Base-by-base conservation (phyloP, 192 early-diverging fungal genomes). In the Gaertneriomyces semiglobifer region DNA sequence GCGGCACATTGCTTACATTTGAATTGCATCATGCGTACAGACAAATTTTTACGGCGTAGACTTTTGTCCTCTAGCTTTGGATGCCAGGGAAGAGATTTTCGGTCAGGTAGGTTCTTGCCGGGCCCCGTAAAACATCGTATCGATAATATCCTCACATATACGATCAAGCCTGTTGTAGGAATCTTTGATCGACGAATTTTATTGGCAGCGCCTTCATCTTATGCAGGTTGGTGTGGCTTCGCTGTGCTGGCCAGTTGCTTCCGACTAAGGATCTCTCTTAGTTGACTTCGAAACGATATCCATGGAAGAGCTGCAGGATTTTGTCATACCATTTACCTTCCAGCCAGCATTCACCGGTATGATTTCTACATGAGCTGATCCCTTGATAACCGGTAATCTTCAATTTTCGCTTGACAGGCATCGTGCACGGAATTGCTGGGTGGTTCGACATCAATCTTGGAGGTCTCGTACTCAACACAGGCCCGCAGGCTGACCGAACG, bases 381-480 rank as follows among this genome's bases (percentile, higher is more conserved):
- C 16, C 16, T 40, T 18, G 59, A 4, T 70, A 0, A 14, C 3
- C 14, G 14, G 25, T 1, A 20, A 19, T 18, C 14, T 41, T 44
- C 10, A 11, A n/a, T 10, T 7, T 55, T 38, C 4, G 7, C 42
- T 41, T 14, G 33, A 14, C 48, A 70, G 77, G 74, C 2, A 60
- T 96, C 44, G 85, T 95, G 77, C 94, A 95, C 60, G 96, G 96
- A 12, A 84, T 99, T 19, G 94, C 89, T 44, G 93, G 93, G 44
- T 99, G 96, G 96, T 99, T 99, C 68, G 94, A 99, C 75, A 82
- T 99, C 53, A 72, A 80, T 74, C 46, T 97, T 87, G 80, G 84
- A 19, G 85, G 82, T 5, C 82, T 86, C 44, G 83, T 86, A n/a
- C 89, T 98, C 83, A 89, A 90, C 6, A 98, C 96, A 6, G 80